Evolutionary conservation across 1,139 yeast species (phyloP).

Genomic region (Insectozyma bohioensis): DNA sequence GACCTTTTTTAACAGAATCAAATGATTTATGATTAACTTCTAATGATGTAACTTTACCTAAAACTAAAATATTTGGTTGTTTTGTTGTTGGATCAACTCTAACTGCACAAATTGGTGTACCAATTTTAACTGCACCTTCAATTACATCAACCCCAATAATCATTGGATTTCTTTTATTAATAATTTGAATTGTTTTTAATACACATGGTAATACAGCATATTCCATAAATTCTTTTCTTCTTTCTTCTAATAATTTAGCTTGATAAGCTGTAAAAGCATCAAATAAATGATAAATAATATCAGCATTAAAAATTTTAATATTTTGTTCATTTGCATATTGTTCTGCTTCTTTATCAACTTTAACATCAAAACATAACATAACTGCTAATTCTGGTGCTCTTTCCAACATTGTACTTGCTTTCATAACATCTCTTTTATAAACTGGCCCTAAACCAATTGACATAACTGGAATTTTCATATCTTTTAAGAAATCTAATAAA

Average conservation of each 20-base stretch:
- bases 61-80: slow-evolving; percentile 65
- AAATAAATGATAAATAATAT: slow-evolving; percentile 92
- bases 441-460: slow-evolving; percentile 98
- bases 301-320: slow-evolving; percentile 90
- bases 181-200: slow-evolving; percentile 89
- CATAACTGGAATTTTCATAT: slow-evolving; percentile 99
- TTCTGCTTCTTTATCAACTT: slow-evolving; percentile 96
- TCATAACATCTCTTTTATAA: slow-evolving; percentile 96
- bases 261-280: slow-evolving; percentile 95
- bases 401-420: slow-evolving; percentile 94
- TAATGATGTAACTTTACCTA: slow-evolving; percentile 84
- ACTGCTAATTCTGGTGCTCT: slow-evolving; percentile 94
- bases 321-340: slow-evolving; percentile 95
- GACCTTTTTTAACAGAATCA: slow-evolving; percentile 85
- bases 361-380: slow-evolving; percentile 97
- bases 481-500: slow-evolving; percentile 91
- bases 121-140: slow-evolving; percentile 86
- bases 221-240: slow-evolving; percentile 85
- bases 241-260: slow-evolving; percentile 78
- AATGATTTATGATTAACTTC: slow-evolving; percentile 92
- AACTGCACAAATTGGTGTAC: slow-evolving; percentile 96
- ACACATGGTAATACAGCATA: slow-evolving; percentile 96
- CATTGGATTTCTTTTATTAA: slow-evolving; percentile 99
- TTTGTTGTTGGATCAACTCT: slow-evolving; percentile 85
- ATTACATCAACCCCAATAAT: slow-evolving; percentile 96